Conservation (phyloP, 768 basidiomycete species). For the Rhizopogon vulgaris region DNA sequence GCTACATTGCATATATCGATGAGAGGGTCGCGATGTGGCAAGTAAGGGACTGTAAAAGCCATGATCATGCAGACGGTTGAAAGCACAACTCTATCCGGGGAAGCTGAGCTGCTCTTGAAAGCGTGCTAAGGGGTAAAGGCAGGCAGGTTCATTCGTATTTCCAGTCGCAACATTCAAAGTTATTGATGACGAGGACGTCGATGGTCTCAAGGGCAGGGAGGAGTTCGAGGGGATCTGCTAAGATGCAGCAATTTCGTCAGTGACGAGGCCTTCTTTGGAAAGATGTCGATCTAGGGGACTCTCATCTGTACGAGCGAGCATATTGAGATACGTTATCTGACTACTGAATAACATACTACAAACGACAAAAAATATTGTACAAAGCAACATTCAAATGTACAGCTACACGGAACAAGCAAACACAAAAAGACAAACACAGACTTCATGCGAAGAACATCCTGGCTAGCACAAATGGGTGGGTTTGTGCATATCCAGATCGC, state of each 20-base stretch:
- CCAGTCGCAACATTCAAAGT: conserved; percentile 88
- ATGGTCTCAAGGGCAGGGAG: conserved; percentile 64
- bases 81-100: conserved; percentile 62
- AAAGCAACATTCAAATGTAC: not conserved
- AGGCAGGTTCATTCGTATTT: conserved; percentile 69
- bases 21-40: conserved; percentile 59
- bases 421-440: not conserved
- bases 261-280: conserved; percentile 37
- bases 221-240: conserved; percentile 57
- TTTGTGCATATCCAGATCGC: conserved; percentile 25
- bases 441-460: conserved; percentile 24
- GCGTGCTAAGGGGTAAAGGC: conserved; percentile 64
- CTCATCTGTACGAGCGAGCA: conserved; percentile 33
- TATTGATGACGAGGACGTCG: conserved; percentile 70
- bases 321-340: too few species aligned
- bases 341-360: too few species aligned
- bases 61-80: conserved; percentile 72
- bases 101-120: conserved; percentile 58
- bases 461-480: conserved; percentile 22
- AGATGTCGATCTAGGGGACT: conserved; percentile 37
- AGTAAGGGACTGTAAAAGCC: conserved; percentile 67
- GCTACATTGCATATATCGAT: conserved; percentile 28
- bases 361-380: too few species aligned
- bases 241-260: conserved; percentile 35
- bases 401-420: not conserved